Base-by-base conservation (phyloP, 2,329 filamentous ascomycete genomes). In the Neonectria faginata region DNA sequence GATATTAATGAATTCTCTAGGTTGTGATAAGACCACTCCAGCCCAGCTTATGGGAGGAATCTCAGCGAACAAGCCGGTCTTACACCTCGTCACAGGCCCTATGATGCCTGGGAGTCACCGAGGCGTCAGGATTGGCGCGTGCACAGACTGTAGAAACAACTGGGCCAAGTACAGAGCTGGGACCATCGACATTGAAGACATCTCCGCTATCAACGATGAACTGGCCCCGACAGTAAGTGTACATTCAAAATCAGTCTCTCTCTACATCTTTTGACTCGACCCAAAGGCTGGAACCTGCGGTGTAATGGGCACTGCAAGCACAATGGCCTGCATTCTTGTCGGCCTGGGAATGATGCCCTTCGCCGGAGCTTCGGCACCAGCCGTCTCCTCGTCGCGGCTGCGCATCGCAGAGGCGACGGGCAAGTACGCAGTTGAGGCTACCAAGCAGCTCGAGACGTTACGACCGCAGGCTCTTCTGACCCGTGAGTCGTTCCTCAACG, bases 281-380 rank as follows among this genome's bases (percentile, higher is more conserved):
- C 3, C 3, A 44, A 55, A 84, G 82, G 88, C 89, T 2, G 93
- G 93, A 31, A 94, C 92, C 1, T 97, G 93, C 68, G 93, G 93
- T 51, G 93, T 94, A 18, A 97, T 97, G 93, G 96, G 93, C 68
- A 97, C 93, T 0, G 93, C 93, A 7, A 95, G 93, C 74, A 97
- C 93, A 2, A 95, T 97, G 92, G 92, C 92, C 1, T 94, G 92
- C 6, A 87, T 93, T 16, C 91, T 94, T 22, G 92, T 93, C 66
- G 92, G 89, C 0, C 89, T 97, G 71, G 93, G 93, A n/a, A 83
- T 97, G 69, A 91, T 92, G 63, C 85, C 94, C 0, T 90, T 94
- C 8, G 88, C 89, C 6, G 93, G 91, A 0, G 92, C 92, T 0
- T 92, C 91, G 0, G 93, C 91, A 0, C 92, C 93, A 0, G 93